A percentile compares a stretch with the other conserved stretches of the same genome.
Evolutionary conservation across 148 eudicot genomes (phyloP).

Genomic region (Persicaria tinctoria): DNA sequence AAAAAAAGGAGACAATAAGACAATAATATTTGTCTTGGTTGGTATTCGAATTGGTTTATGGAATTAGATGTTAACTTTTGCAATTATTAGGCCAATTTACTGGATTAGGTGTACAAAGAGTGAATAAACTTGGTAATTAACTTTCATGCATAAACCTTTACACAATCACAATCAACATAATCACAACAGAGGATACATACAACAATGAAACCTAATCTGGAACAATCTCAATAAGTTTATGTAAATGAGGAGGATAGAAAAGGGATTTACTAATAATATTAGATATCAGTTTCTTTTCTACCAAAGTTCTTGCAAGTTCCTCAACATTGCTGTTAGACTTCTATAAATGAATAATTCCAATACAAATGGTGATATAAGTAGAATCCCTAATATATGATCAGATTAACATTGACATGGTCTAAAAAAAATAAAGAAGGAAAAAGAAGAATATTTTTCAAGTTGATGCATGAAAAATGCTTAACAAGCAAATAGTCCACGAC

Average conservation of each 20-base stretch:
- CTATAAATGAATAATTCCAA: conserved; percentile 22
- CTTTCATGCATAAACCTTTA: neutral
- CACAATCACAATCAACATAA: neutral
- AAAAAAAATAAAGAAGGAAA: neutral
- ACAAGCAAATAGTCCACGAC: neutral
- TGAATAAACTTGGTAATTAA: neutral
- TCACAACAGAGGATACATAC: neutral
- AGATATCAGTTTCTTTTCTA: conserved; percentile 72
- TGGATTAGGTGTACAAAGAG: too few species aligned
- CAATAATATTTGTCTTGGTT: too few species aligned
- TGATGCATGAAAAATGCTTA: neutral
- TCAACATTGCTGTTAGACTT: conserved; percentile 60
- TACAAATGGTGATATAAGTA: neutral
- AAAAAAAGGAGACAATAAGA: too few species aligned
- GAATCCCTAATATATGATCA: neutral
- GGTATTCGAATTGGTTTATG: too few species aligned
- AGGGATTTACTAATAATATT: conserved; percentile 61
- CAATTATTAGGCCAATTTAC: too few species aligned
- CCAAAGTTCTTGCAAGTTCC: conserved; percentile 58
- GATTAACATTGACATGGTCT: neutral
- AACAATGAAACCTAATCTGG: neutral
- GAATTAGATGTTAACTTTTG: too few species aligned
- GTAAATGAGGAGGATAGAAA: neutral
- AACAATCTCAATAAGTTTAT: neutral
- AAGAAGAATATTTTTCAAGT: neutral